Evolutionary conservation across 305 asterid species (phyloP), one percentile per base, ranked within the genome.

Genomic region (Ilex paraguariensis): DNA sequence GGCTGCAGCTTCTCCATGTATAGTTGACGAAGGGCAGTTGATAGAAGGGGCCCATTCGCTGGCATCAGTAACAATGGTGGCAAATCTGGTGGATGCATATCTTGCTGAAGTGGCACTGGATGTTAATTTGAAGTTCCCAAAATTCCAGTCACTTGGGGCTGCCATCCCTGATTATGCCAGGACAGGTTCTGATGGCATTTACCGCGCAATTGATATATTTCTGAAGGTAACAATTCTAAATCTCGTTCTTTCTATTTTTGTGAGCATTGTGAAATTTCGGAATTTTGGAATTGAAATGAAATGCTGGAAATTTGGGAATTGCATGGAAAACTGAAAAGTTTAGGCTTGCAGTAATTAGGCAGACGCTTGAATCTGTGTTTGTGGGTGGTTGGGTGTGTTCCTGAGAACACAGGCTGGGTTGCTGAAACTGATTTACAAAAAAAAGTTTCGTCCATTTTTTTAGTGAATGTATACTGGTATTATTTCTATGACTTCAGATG

Each of bases 41-140:
- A 21, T 21, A 21, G 28, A 21, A 21, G 28, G 28, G n/a, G 51
- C 57, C 1, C 78, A 70, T 32, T 76, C 88, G 0, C 61, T 90
- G 74, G 70, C 83, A 3, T 78, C 95, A 0, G 65, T 90, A 33
- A 90, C 97, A 10, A 81, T 79, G 83, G 98, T 90, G 70, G 97
- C 96, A 2, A 87, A 87, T 68, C 57, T 87, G 40, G 95, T 92
- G 10, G 97, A 92, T 70, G 76, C 90, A 2, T 92, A 87, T 64
- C 95, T 92, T 62, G 88, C 98, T 59, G 98, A 90, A 44, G 96
- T 92, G 28, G 95, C 96, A 0, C 79, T 88, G 0, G 96, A 92
- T 56, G 87, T 79, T 31, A 89, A 90, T 62, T 68, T 92, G 21
- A 89, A 86, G 82, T 79, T 85, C n/a, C 86, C 90, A 0, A 89